These are phyloP conservation scores for Sarcodon aspratus DNA, from an alignment of 768 basidiomycete genomes.

Conservation along the genomic window DNA sequence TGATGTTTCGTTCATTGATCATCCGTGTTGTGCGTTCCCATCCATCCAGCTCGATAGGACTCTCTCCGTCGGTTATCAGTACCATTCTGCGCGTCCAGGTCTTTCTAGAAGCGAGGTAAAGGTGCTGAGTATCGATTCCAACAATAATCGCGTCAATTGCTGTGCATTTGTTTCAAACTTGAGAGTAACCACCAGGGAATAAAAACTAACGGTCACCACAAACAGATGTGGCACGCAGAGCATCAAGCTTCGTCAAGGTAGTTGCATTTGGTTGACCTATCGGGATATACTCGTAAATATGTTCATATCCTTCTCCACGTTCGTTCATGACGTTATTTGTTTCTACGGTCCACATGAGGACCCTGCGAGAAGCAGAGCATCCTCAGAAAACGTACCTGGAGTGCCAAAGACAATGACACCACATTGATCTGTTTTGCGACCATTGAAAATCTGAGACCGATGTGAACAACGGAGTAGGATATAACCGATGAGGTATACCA, in stretches of 20 bases:
- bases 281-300: constrained; percentile 59
- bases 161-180: constrained; percentile 12
- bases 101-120: constrained; percentile 56
- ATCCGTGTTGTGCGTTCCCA: constrained; percentile 62
- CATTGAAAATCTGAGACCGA: constrained; percentile 65
- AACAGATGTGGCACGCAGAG: constrained; percentile 41
- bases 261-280: constrained; percentile 54
- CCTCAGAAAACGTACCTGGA: constrained; percentile 35
- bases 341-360: constrained; percentile 22
- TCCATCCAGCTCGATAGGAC: constrained; percentile 58
- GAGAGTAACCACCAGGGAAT: background rate
- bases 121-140: constrained; percentile 67
- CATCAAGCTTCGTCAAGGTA: constrained; percentile 57
- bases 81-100: constrained; percentile 81
- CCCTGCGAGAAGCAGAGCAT: background rate
- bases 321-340: constrained; percentile 56
- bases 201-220: constrained; percentile 53
- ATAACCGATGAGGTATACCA: constrained; percentile 34
- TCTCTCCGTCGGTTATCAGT: constrained; percentile 80
- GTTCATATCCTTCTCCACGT: constrained; percentile 58
- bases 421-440: constrained; percentile 88
- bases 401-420: constrained; percentile 86
- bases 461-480: background rate
- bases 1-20: constrained; percentile 47
- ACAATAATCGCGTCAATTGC: constrained; percentile 87